Base-by-base conservation (phyloP, 2,329 filamentous ascomycete genomes). In the Mycosphaerella arachidis region DNA sequence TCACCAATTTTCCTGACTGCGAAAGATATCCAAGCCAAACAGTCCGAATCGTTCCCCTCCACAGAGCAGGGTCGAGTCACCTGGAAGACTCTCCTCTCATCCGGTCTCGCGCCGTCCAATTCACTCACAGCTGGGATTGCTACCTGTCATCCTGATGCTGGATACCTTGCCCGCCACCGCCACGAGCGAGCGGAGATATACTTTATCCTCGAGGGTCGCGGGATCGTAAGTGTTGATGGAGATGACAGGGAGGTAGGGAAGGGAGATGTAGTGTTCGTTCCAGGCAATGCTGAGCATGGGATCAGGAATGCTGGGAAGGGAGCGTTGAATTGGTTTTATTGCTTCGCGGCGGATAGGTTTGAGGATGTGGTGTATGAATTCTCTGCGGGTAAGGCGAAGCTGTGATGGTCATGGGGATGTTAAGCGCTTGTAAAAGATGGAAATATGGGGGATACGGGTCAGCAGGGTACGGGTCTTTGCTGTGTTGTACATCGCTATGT, bases 151-250 rank as follows among this genome's bases (percentile, higher is more conserved):
- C 64, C 71, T 0, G 53, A 54, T 3, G 69, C 63, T 10, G 77
- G 77, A 6, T 67, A 73, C 56, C 66, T 78, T 6, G 72, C 72
- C 35, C 61, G 64, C 1, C 77, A 79, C 63, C 71, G 73, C 0
- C 77, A 79, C 55, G 51, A 60, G 5, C 77, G 79, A 51, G 73
- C 77, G 0, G 78, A 79, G 64, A 70, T 79, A 0, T 80, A 79
- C 53, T 69, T 79, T 57, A 68, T 80, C 24, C 67, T 74, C 0
- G 62, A 72, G 1, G 77, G 77, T 0, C 66, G 59, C 0, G 77
- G 75, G 0, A 59, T 74, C 6, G 69, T 79, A 3, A 70, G 62
- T 0, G 73, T 79, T n/a, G 73, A 78, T 53, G 76, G 73, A 1
- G 52, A 61, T 3, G 67, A 72, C 18, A 62, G 72, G 48, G 57